Base-by-base conservation (phyloP, 2,329 filamentous ascomycete genomes). In the Nemania sp. region DNA sequence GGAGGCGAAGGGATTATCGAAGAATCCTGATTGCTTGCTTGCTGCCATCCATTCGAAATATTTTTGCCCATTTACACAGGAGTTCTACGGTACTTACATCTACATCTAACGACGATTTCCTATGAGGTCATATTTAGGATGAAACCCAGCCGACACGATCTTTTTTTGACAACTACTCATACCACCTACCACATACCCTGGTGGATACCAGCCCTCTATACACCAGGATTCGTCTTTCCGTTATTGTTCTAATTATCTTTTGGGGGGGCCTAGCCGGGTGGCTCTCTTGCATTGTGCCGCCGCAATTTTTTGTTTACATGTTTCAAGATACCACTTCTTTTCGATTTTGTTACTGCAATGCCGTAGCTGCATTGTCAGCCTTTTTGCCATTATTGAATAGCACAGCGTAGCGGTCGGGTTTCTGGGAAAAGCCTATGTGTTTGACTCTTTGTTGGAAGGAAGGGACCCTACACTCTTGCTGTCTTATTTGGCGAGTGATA, bases 1-100 rank as follows among this genome's bases (percentile, higher is more conserved):
- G 91, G 92, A 62, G 93, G 94, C 74, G 90, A 92, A 71, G 87
- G 87, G 53, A 89, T 89, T 72, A 86, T 85, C 76, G 87, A 89
- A 75, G 87, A 89, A 74, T 82, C 88, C 11, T 90, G 79, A 80
- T 58, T 57, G 13, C 26, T 57, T 55, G 47, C 47, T 51, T 2
- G 45, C 58, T 11, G 55, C 56, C 67, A 59, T 55, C 51, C 10
- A 32, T 13, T 27, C 11, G 3, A 61, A 5, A 20, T 49, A 11
- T 22, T 38, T 32, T 51, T 47, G 26, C 43, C 51, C 47, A 64
- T 68, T 67, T 70, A 69, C 64, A 62, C 62, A 55, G 45, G 68
- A 66, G 51, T 66, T 65, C 63, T 51, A 68, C 71, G 72, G 70
- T 60, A 27, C 22, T 55, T 52, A 54, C n/a, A n/a, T n/a, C 47